A percentile compares a stretch with the other conserved stretches of the same genome.
phyloP scores from a whole-genome alignment of 164 flowering plant genomes.

The Saururus chinensis region DNA sequence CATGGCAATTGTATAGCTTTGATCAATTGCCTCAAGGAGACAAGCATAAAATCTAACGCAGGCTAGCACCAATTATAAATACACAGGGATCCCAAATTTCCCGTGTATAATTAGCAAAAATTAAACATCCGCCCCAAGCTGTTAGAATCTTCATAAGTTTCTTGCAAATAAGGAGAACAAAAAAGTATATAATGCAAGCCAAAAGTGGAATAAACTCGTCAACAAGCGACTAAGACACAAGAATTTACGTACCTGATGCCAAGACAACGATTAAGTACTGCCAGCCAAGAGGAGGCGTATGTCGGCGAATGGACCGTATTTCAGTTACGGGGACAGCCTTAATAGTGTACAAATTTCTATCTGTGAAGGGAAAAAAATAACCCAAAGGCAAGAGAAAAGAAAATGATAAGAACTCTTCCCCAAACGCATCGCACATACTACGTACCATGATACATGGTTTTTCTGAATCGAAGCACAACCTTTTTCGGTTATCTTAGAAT shows the following conservation, averaged over 20 bases:
- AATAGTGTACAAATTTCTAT: conserved; percentile 80
- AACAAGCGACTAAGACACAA: no score
- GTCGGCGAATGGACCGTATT: conserved; percentile 78
- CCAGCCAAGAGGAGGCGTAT: conserved; percentile 93
- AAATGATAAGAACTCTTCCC: not conserved
- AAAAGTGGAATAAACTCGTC: not conserved
- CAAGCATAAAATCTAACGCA: no score
- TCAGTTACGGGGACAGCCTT: conserved; percentile 75
- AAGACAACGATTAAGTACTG: conserved; percentile 83
- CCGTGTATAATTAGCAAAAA: no score
- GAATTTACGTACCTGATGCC: conserved; percentile 50
- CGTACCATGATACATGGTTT: not conserved
- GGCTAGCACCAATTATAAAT: no score
- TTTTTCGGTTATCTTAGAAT: conserved; percentile 65
- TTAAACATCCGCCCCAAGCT: no score
- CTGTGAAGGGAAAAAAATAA: conserved; percentile 28
- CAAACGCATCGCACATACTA: not conserved
- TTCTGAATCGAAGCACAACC: conserved; percentile 27
- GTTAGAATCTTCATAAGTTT: not conserved
- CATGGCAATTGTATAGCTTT: no score
- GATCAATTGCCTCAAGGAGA: no score
- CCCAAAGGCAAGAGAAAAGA: no score
- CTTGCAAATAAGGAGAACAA: not conserved
- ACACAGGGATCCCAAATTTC: no score
- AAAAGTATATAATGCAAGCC: not conserved